These are phyloP conservation scores for Penicillium macrosclerotiorum DNA, from an alignment of 495 filamentous ascomycete species.

Conservation along the genomic window DNA sequence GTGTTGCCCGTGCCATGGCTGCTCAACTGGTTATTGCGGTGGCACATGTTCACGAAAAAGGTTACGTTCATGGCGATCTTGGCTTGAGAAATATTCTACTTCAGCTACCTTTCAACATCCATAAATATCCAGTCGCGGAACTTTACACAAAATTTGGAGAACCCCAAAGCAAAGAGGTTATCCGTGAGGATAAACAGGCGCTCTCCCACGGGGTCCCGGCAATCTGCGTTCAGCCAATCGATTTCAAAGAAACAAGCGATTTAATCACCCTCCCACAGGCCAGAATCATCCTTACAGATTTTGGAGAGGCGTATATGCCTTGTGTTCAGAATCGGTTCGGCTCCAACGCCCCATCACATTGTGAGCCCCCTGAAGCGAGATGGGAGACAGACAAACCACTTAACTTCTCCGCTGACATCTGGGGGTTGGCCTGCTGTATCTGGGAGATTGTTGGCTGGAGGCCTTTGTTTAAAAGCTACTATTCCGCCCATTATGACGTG, in stretches of 20 bases:
- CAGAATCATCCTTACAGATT: slow-evolving; percentile 29
- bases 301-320: slow-evolving; percentile 32
- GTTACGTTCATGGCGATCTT: slow-evolving; percentile 29
- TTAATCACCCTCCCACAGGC: slow-evolving; percentile 19
- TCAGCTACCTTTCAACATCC: slow-evolving; percentile 17
- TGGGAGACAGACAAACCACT: background rate
- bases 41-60: slow-evolving; percentile 23
- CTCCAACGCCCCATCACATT: slow-evolving; percentile 21
- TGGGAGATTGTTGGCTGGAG: background rate
- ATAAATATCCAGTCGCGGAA: slow-evolving; percentile 26
- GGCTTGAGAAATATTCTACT: slow-evolving; percentile 29
- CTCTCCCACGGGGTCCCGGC: slow-evolving; percentile 15
- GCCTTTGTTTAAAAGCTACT: background rate
- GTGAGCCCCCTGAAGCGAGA: background rate
- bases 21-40: slow-evolving; percentile 36
- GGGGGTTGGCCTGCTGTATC: background rate
- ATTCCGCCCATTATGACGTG: background rate
- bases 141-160: slow-evolving; percentile 31
- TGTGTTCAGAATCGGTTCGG: slow-evolving; percentile 12
- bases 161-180: slow-evolving; percentile 19
- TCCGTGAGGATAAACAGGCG: slow-evolving; percentile 19
- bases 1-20: slow-evolving; percentile 34
- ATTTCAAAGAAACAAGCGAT: slow-evolving; percentile 19
- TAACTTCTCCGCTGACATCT: background rate
- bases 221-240: slow-evolving; percentile 12